phyloP scores from a whole-genome alignment of 2,329 filamentous ascomycete species.

The Exophiala sideris region DNA sequence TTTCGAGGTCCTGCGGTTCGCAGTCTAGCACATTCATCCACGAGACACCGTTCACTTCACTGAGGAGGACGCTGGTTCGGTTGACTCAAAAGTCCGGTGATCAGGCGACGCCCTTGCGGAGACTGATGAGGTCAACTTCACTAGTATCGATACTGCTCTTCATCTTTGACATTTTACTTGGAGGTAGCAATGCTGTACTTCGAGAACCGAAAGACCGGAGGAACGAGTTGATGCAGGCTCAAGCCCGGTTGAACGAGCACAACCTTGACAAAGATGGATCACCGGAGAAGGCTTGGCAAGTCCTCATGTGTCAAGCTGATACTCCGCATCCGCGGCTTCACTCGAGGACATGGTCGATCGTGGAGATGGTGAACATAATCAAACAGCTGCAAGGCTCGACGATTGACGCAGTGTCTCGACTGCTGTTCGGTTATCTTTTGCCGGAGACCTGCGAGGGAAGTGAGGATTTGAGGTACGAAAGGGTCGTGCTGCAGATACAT shows the following conservation, averaged over 20 bases:
- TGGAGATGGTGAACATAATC: constrained; percentile 13
- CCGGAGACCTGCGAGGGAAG: not conserved
- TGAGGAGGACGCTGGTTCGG: constrained; percentile 5
- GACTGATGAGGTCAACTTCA: constrained; percentile 6
- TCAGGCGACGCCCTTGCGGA: not conserved
- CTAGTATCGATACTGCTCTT: constrained; percentile 6
- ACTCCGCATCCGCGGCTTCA: constrained; percentile 7
- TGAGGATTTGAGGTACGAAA: constrained; percentile 5
- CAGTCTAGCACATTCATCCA: constrained; percentile 2
- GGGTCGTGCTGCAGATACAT: constrained; percentile 7
- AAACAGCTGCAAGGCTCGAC: constrained; percentile 11
- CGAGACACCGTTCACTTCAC: constrained; percentile 4
- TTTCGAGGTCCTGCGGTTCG: not conserved
- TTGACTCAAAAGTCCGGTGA: not conserved
- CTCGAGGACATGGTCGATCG: constrained; percentile 10
- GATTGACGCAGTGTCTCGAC: constrained; percentile 10
- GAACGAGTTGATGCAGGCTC: constrained; percentile 4
- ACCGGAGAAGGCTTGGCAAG: constrained; percentile 8
- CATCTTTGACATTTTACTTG: constrained; percentile 11
- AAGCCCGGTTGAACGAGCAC: constrained; percentile 7
- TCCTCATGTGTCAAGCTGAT: constrained; percentile 15
- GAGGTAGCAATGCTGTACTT: not conserved
- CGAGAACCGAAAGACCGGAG: not conserved
- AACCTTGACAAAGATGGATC: constrained; percentile 11
- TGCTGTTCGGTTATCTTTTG: constrained; percentile 7